Evolutionary conservation across 2,329 filamentous ascomycete species (phyloP), one percentile per base, ranked within the genome.

Genomic region (Fusarium praegraminearum): DNA sequence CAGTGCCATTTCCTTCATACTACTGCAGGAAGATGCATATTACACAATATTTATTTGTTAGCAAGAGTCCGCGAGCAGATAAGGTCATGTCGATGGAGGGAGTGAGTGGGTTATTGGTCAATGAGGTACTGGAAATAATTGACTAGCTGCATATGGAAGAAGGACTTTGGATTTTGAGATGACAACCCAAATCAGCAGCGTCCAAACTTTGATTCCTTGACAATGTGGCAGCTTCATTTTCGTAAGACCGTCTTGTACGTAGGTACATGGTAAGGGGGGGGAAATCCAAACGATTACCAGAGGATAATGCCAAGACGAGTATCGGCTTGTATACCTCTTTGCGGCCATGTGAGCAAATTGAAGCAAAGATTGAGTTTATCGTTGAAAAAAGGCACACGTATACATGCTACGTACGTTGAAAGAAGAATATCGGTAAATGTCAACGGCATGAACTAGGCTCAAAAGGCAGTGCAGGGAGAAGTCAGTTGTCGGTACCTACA

Each of bases 91-190:
- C 22, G 26, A 43, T 26, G 18, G 1, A 43, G 15, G 5, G 40
- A 43, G 15, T 43, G 22, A 11, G 2, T 11, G 15, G 5, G 20
- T 40, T 5, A 43, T 26, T 38, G 22, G 16, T 33, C 58, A 63
- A 11, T 18, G 20, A 50, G 16, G 44, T 32, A 46, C 26, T 13
- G 38, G 47, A 40, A 40, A n/a, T 26, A 30, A 16, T 13, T 1
- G 2, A 16, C 59, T 64, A 49, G 33, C 62, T 55, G 26, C 11
- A 66, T 54, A 1, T 22, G 45, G 60, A 36, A 50, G 32, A 66
- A 49, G 62, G 30, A 66, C 62, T 61, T 65, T 66, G 62, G 62
- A 20, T 22, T 30, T n/a, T 22, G 49, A 36, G n/a, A 20, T 38
- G 36, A 60, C 15, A 65, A 45, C 30, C 32, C 15, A 45, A 15